Evolutionary conservation across 2,329 filamentous ascomycete genomes (phyloP).

Genomic region (Penicillium sp.): DNA sequence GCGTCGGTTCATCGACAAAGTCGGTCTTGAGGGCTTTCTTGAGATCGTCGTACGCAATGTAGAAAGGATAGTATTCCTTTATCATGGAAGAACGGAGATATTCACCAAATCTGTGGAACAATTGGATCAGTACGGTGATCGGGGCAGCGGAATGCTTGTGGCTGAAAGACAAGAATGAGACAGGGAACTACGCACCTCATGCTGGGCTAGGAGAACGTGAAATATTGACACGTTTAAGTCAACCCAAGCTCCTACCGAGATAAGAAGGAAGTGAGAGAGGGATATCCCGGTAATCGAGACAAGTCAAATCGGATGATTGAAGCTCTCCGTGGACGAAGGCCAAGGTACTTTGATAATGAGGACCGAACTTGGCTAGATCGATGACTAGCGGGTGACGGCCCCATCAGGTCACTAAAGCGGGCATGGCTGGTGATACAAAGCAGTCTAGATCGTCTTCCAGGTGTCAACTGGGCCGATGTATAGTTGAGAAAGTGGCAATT

Average conservation of each 20-base stretch:
- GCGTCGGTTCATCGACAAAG: constrained; percentile 53
- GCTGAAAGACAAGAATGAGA: background rate
- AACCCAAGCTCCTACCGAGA: constrained; percentile 9
- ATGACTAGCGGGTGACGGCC: constrained; percentile 14
- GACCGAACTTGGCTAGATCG: constrained; percentile 8
- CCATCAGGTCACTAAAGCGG: background rate
- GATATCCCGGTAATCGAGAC: background rate
- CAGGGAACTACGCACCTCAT: constrained; percentile 17
- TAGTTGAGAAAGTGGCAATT: background rate
- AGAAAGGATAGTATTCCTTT: constrained; percentile 96
- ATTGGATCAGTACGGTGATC: constrained; percentile 12
- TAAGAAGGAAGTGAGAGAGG: constrained; percentile 3
- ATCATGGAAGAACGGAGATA: constrained; percentile 94
- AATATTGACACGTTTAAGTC: background rate
- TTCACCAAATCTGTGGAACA: constrained; percentile 71
- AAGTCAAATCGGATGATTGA: constrained; percentile 2
- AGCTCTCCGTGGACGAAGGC: constrained; percentile 4
- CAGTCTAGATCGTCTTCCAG: background rate
- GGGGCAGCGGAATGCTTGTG: constrained; percentile 1
- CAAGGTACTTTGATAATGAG: background rate
- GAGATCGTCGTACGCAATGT: constrained; percentile 94
- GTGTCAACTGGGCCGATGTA: fast-evolving
- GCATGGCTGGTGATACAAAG: background rate
- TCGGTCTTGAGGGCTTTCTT: constrained; percentile 80
- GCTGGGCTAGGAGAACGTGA: constrained; percentile 7